Evolutionary conservation across 2,329 filamentous ascomycete species (phyloP).

Genomic region (Ophiostoma piceae): DNA sequence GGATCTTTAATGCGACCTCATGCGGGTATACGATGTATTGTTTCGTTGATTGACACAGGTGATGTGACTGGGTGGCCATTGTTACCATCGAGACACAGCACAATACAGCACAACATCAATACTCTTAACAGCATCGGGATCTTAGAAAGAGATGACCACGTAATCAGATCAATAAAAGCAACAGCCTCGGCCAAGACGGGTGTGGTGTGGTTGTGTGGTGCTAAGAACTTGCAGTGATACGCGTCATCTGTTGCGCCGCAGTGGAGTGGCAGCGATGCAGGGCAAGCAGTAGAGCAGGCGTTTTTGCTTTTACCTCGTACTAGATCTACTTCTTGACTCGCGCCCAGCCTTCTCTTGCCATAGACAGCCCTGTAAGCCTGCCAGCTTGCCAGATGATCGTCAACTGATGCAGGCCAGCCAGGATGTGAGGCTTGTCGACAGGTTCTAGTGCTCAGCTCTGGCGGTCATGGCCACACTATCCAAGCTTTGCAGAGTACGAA

Average conservation of each 20-base stretch:
- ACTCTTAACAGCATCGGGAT: too few species aligned
- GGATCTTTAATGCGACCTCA: neutral
- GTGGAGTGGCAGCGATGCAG: neutral
- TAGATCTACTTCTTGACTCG: neutral
- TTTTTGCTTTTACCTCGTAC: neutral
- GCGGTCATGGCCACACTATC: neutral
- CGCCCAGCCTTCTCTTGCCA: neutral
- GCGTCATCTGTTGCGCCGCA: constrained; percentile 13
- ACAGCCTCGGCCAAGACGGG: neutral
- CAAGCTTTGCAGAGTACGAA: too few species aligned
- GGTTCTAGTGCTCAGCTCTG: neutral
- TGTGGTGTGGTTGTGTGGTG: constrained; percentile 9
- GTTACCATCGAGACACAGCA: neutral
- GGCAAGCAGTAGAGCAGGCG: neutral
- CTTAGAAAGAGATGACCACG: neutral
- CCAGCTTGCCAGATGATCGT: neutral
- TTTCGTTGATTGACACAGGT: neutral
- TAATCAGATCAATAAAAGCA: neutral
- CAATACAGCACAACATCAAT: neutral
- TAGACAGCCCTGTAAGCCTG: neutral
- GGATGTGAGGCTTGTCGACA: neutral
- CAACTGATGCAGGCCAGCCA: neutral
- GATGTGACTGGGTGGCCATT: neutral
- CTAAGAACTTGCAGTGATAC: constrained; percentile 2
- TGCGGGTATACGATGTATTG: neutral